phyloP scores from a whole-genome alignment of 345 rosid species.

The Leavenworthia alabamica region DNA sequence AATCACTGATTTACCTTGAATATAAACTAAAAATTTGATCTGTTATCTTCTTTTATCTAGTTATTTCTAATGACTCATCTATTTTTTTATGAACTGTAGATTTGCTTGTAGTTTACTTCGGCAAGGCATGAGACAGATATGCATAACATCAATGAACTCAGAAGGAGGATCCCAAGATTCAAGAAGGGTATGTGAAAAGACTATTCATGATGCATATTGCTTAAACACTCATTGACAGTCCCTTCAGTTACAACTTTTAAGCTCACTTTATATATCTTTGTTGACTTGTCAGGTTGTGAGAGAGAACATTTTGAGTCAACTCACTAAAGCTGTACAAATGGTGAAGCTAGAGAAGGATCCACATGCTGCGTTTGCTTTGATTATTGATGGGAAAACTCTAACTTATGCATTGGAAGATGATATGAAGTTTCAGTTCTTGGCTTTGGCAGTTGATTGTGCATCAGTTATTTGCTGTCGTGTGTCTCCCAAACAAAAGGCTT shows the following conservation, averaged over 20 bases:
- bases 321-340: constrained; percentile 78
- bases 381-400: constrained; percentile 86
- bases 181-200: constrained; percentile 44
- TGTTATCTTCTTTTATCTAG: constrained; percentile 1
- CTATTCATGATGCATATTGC: background rate
- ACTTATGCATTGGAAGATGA: constrained; percentile 77
- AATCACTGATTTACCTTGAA: constrained; percentile 9
- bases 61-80: constrained; percentile 2
- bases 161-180: constrained; percentile 48
- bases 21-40: constrained; percentile 3
- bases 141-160: constrained; percentile 48
- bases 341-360: constrained; percentile 87
- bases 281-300: constrained; percentile 52
- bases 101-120: constrained; percentile 88
- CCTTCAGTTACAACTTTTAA: too few relatives aligned
- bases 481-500: constrained; percentile 96
- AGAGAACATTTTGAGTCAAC: constrained; percentile 66
- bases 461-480: constrained; percentile 98
- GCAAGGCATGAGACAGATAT: constrained; percentile 93
- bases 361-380: constrained; percentile 87
- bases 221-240: too few relatives aligned
- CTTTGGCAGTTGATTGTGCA: constrained; percentile 85
- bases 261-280: constrained; percentile 23
- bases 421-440: constrained; percentile 75
- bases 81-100: constrained; percentile 43